Evolutionary conservation across 441 rosid species (phyloP).

Genomic region (Brassica hybrid): DNA sequence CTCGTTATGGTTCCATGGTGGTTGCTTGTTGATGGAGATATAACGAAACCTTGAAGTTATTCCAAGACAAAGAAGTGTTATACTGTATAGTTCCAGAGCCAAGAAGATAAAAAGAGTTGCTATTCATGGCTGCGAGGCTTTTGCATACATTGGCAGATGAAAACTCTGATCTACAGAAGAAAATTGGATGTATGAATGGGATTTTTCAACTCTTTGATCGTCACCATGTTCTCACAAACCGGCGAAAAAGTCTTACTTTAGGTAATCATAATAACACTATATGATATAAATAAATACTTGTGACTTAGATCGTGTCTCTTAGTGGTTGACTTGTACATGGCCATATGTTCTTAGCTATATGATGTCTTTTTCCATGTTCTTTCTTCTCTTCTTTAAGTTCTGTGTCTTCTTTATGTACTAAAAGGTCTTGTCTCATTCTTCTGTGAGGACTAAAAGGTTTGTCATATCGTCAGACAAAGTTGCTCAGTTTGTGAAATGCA

Average conservation of each 20-base stretch:
- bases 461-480: not conserved
- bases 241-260: conserved; percentile 74
- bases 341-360: not conserved
- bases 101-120: conserved; percentile 2
- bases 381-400: conserved; percentile 11
- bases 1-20: conserved; percentile 37
- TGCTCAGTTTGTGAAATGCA: too few species aligned
- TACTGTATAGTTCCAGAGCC: not conserved
- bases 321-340: conserved; percentile 40
- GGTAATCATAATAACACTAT: conserved; percentile 50
- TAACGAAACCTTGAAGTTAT: conserved; percentile 40
- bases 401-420: conserved; percentile 31
- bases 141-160: conserved; percentile 89
- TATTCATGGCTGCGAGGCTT: conserved; percentile 80
- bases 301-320: conserved; percentile 37
- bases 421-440: conserved; percentile 29
- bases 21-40: conserved; percentile 32
- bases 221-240: conserved; percentile 52
- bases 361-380: conserved; percentile 19
- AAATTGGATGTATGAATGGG: conserved; percentile 96
- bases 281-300: not conserved
- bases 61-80: not conserved
- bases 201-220: conserved; percentile 88
- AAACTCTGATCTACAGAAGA: conserved; percentile 85
- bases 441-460: conserved; percentile 15